phyloP scores from a whole-genome alignment of 2,329 filamentous ascomycete species.

The Aspergillus chevalieri region DNA sequence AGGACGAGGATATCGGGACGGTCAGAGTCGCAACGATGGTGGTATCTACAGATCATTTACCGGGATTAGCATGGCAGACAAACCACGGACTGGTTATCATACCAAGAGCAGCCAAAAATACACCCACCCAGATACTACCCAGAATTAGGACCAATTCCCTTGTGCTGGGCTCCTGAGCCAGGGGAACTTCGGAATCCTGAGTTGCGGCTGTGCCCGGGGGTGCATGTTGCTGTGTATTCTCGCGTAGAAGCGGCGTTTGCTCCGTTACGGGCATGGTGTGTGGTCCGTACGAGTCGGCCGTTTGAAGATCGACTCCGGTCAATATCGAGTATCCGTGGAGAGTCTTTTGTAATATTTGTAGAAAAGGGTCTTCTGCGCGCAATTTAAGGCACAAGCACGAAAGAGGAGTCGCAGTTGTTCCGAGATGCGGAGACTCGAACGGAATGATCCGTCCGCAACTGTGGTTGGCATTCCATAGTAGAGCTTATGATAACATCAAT shows the following conservation, averaged over 20 bases:
- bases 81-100: conserved; percentile 1
- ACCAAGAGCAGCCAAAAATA: conserved; percentile 54
- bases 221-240: conserved; percentile 10
- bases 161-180: conserved; percentile 43
- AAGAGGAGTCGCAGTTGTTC: too few relatives aligned
- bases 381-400: too few relatives aligned
- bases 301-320: too few relatives aligned
- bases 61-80: conserved; percentile 3
- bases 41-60: conserved; percentile 47
- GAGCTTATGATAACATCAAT: too few relatives aligned
- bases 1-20: conserved; percentile 75
- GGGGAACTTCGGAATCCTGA: conserved; percentile 12
- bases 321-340: too few relatives aligned
- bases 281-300: neutral
- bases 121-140: conserved; percentile 47
- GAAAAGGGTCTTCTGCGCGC: too few relatives aligned
- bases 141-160: conserved; percentile 45
- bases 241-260: conserved; percentile 26
- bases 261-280: conserved; percentile 16
- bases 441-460: too few relatives aligned
- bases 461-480: too few relatives aligned
- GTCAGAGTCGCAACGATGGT: conserved; percentile 83
- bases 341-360: too few relatives aligned
- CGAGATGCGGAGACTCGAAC: too few relatives aligned
- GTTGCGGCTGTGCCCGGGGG: conserved; percentile 4